Conservation (phyloP, 176 grass and related monocot species). For the Sorghum bicolor region DNA sequence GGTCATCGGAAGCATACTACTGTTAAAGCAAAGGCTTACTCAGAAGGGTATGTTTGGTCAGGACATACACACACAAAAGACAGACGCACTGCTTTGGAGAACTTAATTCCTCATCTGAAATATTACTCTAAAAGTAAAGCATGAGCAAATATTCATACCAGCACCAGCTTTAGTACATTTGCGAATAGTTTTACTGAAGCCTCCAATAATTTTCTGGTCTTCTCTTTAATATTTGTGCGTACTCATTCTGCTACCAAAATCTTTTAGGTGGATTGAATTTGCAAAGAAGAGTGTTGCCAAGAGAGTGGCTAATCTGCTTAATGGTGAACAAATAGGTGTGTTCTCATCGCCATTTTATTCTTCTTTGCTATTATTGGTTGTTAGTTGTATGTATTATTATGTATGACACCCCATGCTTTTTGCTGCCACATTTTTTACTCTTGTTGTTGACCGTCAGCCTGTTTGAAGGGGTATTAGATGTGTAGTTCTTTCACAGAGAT, state of each 20-base stretch:
- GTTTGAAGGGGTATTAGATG: conserved; percentile 1
- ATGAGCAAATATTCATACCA: not conserved
- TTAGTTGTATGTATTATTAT: not conserved
- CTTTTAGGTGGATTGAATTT: conserved; percentile 93
- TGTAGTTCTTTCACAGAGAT: not conserved
- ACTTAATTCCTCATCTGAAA: not conserved
- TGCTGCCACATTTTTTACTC: not conserved
- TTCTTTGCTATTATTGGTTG: not conserved
- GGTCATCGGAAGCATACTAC: conserved; percentile 62
- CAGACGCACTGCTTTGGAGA: not conserved
- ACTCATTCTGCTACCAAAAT: conserved; percentile 29
- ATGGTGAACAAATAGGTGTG: conserved; percentile 92
- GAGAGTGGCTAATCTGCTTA: conserved; percentile 84
- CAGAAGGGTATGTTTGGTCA: conserved; percentile 67
- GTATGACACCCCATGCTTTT: not conserved
- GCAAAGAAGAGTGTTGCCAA: conserved; percentile 83
- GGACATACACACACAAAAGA: not conserved
- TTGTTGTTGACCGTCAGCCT: not conserved
- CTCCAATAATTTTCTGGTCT: not conserved
- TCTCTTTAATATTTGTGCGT: not conserved
- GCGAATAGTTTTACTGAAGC: not conserved
- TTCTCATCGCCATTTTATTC: conserved; percentile 7
- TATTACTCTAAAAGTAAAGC: not conserved
- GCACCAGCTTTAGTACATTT: not conserved
- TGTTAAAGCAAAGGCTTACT: conserved; percentile 71